A percentile compares a stretch with the other conserved stretches of the same genome.
These are phyloP conservation scores for Xylariaceae sp. DNA, from an alignment of 2,329 filamentous ascomycete genomes.

Conservation along the genomic window DNA sequence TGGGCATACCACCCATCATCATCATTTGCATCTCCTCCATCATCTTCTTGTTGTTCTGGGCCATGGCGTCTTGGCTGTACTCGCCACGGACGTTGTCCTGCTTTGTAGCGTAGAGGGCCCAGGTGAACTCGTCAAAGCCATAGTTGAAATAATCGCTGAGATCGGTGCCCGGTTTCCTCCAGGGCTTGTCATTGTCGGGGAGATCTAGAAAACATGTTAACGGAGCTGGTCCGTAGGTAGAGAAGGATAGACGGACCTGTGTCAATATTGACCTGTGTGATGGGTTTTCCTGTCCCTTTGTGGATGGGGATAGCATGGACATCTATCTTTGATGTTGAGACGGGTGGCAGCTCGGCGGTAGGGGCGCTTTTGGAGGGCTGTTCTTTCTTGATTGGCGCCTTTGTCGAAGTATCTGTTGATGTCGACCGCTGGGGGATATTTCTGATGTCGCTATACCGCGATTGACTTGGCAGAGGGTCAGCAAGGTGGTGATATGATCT, in stretches of 20 bases:
- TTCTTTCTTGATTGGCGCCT: constrained; percentile 46
- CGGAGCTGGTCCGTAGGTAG: not conserved
- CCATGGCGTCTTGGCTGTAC: constrained; percentile 63
- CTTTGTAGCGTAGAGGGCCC: constrained; percentile 89
- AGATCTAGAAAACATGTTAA: constrained; percentile 47
- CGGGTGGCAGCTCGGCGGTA: constrained; percentile 45
- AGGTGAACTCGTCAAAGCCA: constrained; percentile 97
- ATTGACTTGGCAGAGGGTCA: constrained; percentile 41
- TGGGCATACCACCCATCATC: constrained; percentile 52
- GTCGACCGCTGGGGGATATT: constrained; percentile 60
- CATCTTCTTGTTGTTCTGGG: constrained; percentile 72
- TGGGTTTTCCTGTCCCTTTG: constrained; percentile 73
- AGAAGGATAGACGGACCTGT: constrained; percentile 42
- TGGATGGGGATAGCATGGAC: constrained; percentile 79
- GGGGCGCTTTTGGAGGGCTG: constrained; percentile 31
- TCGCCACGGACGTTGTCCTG: constrained; percentile 76
- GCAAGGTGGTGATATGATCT: not conserved
- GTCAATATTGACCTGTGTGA: constrained; percentile 72
- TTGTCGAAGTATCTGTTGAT: constrained; percentile 46
- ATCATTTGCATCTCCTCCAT: constrained; percentile 66
- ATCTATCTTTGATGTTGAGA: constrained; percentile 79
- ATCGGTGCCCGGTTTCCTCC: constrained; percentile 91
- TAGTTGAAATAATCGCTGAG: constrained; percentile 99
- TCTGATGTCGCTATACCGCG: constrained; percentile 61
- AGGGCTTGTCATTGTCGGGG: constrained; percentile 82